Evolutionary conservation across 805 yeast genomes (phyloP), one percentile per base, ranked within the genome.

Genomic region (Ogataea dorogensis): DNA sequence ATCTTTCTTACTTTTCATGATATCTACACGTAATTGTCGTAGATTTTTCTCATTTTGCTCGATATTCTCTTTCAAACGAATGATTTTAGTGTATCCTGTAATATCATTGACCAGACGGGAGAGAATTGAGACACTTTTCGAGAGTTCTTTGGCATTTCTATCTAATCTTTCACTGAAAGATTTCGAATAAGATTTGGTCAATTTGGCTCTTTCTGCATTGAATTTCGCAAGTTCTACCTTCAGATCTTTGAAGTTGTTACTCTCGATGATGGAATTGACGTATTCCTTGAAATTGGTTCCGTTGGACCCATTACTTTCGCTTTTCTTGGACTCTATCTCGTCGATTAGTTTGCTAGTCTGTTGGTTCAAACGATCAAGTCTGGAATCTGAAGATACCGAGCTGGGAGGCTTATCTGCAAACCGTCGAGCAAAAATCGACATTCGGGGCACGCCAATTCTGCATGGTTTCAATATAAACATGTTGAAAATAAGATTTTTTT

Each of bases 41-140:
- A 86, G 57, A 20, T 70, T 66, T 10, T 44, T 42, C 49, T 91
- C 97, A 28, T 65, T 58, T 3, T 50, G 47, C 7, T 72, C 77
- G 19, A 93, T 86, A 2, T 74, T 62, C 18, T 66, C 57, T 58
- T 87, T 81, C 49, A 91, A 61, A 40, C 70, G 67, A 53, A 86
- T 95, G 38, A 93, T 86, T 13, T 80, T 69, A 0, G 87, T 73
- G 58, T 93, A 93, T 0, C 98, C 98, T 0, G 98, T 91, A 8
- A 88, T 80, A 49, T 88, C 96, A 53, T 93, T 93, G 21, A 91
- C 68, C 2, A 89, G 75, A 42, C 76, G 70, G 0, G 86, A 73
- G 0, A 85, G 81, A 0, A 77, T 70, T 35, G 73, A 67, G 5
- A 79, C 65, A 1, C 84, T 71, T 12, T 70, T 77, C 42, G 72